Conservation (phyloP, 2,329 filamentous ascomycete species). For the Colletotrichum sp. region DNA sequence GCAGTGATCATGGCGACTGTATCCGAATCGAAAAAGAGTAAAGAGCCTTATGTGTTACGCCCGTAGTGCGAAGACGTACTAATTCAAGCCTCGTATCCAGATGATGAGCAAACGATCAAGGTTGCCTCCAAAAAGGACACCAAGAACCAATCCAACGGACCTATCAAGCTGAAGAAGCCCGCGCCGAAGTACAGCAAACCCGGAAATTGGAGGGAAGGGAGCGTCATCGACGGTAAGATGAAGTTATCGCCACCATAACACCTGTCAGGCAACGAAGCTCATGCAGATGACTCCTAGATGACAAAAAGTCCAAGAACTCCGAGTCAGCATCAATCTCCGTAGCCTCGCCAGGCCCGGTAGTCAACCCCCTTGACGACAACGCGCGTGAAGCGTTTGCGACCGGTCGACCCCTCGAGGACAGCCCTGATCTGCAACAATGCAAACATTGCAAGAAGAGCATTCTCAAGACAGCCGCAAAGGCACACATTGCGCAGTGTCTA, state of each 20-base stretch:
- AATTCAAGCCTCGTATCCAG: slow-evolving; percentile 28
- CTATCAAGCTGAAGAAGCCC: slow-evolving; percentile 68
- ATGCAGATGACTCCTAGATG: slow-evolving; percentile 39
- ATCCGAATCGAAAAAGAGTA: slow-evolving; percentile 22
- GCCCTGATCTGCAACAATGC: slow-evolving; percentile 80
- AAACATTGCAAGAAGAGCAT: slow-evolving; percentile 95
- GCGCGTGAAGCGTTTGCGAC: slow-evolving; percentile 81
- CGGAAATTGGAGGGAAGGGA: slow-evolving; percentile 76
- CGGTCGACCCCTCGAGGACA: slow-evolving; percentile 81
- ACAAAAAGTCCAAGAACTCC: slow-evolving; percentile 57
- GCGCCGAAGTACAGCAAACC: slow-evolving; percentile 68
- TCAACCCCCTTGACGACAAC: slow-evolving; percentile 75
- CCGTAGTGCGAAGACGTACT: not conserved
- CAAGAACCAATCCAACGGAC: slow-evolving; percentile 49
- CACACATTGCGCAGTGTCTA: slow-evolving; percentile 84
- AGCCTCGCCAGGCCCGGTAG: slow-evolving; percentile 58
- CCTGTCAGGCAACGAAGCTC: not conserved
- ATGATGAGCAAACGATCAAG: slow-evolving; percentile 67
- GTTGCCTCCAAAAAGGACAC: slow-evolving; percentile 62
- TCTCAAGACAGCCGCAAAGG: slow-evolving; percentile 74
- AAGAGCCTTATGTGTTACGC: not conserved
- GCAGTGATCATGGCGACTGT: slow-evolving; percentile 14
- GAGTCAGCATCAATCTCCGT: slow-evolving; percentile 42
- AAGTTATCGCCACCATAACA: not conserved
- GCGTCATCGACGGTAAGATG: slow-evolving; percentile 62